These are phyloP conservation scores for Cinchona pubescens DNA, from an alignment of 257 asterid species.

Conservation along the genomic window DNA sequence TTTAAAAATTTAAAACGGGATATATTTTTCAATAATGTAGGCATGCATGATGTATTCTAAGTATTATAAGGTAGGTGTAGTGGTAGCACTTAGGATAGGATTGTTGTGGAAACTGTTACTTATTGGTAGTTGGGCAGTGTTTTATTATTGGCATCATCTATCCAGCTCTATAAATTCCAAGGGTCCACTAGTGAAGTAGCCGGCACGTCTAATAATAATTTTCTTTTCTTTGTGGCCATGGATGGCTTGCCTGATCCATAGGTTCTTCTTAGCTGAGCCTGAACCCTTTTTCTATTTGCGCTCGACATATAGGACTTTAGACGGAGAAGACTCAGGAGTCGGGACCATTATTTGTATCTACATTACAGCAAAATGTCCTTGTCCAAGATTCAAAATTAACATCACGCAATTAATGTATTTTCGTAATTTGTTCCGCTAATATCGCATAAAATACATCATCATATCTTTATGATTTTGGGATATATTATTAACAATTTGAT, in stretches of 20 bases:
- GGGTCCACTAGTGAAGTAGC: constrained; percentile 16
- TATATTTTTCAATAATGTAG: too few relatives aligned
- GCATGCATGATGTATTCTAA: too few relatives aligned
- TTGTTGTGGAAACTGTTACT: too few relatives aligned
- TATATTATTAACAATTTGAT: neutral
- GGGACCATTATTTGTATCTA: neutral
- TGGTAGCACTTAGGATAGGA: too few relatives aligned
- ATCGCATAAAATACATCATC: neutral
- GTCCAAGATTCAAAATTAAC: neutral
- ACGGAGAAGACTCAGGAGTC: neutral
- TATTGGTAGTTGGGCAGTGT: too few relatives aligned
- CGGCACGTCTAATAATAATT: constrained; percentile 2
- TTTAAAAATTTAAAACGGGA: too few relatives aligned
- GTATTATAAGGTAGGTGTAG: too few relatives aligned
- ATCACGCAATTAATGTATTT: neutral
- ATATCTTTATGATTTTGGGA: neutral
- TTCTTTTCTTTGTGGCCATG: constrained; percentile 14
- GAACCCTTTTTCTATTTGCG: constrained; percentile 11
- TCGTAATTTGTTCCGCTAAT: neutral
- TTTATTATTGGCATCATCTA: neutral
- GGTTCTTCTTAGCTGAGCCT: constrained; percentile 10
- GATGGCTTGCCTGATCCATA: constrained; percentile 15
- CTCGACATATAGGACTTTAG: neutral
- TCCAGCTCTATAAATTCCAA: neutral
- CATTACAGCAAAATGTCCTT: constrained; percentile 1